Conservation (phyloP, 2,329 filamentous ascomycete species). For the Venturia nashicola region DNA sequence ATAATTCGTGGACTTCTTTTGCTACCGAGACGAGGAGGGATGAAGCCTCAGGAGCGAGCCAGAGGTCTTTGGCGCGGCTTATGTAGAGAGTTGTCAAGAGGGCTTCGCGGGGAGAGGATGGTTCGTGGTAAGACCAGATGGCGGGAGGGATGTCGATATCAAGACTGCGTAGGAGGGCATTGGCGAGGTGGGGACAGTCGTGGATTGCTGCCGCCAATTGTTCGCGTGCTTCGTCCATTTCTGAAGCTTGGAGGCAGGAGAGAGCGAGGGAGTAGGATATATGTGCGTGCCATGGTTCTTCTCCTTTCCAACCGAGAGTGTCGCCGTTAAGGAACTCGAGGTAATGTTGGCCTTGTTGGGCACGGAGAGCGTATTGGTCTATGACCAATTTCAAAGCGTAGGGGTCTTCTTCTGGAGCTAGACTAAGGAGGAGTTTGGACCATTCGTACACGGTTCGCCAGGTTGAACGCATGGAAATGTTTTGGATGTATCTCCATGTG, state of each 20-base stretch:
- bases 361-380: conserved; percentile 74
- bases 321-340: conserved; percentile 48
- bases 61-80: conserved; percentile 65
- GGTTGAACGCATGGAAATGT: conserved; percentile 79
- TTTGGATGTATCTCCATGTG: conserved; percentile 77
- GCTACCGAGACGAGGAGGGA: conserved; percentile 58
- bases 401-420: conserved; percentile 63
- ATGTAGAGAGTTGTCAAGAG: conserved; percentile 69
- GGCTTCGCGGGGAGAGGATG: conserved; percentile 31
- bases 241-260: conserved; percentile 60
- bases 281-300: conserved; percentile 3
- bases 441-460: conserved; percentile 90
- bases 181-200: conserved; percentile 73
- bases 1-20: conserved; percentile 23
- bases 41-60: conserved; percentile 66
- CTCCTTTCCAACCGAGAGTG: neutral
- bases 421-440: conserved; percentile 68
- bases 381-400: conserved; percentile 73
- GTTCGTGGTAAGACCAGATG: conserved; percentile 41
- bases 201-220: conserved; percentile 57
- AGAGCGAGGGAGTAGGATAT: conserved; percentile 50
- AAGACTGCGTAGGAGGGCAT: conserved; percentile 66
- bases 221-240: conserved; percentile 47
- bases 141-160: conserved; percentile 63
- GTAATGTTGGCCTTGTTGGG: conserved; percentile 64